Base-by-base conservation (phyloP, 495 filamentous ascomycete genomes). In the Aspergillus hancockii region DNA sequence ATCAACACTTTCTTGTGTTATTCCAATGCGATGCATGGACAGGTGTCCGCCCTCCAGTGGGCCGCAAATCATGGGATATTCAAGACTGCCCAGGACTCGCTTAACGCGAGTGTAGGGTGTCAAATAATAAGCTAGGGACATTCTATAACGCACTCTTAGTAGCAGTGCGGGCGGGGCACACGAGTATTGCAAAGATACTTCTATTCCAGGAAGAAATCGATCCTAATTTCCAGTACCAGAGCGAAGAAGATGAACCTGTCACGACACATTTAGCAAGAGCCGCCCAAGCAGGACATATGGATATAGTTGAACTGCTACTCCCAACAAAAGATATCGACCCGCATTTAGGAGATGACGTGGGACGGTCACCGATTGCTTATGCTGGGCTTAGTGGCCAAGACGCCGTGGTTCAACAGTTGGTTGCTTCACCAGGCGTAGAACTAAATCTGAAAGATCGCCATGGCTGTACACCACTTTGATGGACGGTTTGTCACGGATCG, bases 11-110 rank as follows among this genome's bases (percentile, higher is more conserved):
- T 23, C 23, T 12, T 51, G 23, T 51, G 23, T 28, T 21, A 16
- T 9, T 51, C 1, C 49, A 51, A 51, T 51, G 49, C 49, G 1
- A 8, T 51, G 14, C 8, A 22, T 28, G 4, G 8, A 1, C 4
- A 51, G 49, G 23, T 51, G 49, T 51, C 49, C 16, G 49, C 49
- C 22, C 49, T 51, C 23, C 22, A 5, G 12, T 51, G 49, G 49
- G 49, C 49, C 4, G 49, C 49, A 22, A 28, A 51, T 14, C 49
- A 28, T 28, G 49, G 49, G 23, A 51, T 51, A 16, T 5, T 51
- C 22, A 8, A 6, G 22, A 51, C 49, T 16, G 49, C 49, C 14
- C 49, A 51, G 22, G 5, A 51, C 8, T 22, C 49, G 8, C 49
- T 51, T 1, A 4, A 23, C 14, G 18, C 23, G 8, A 51, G 8